Conservation (phyloP, 1,284 basidiomycete species). For the Cryptococcus wingfieldii region DNA sequence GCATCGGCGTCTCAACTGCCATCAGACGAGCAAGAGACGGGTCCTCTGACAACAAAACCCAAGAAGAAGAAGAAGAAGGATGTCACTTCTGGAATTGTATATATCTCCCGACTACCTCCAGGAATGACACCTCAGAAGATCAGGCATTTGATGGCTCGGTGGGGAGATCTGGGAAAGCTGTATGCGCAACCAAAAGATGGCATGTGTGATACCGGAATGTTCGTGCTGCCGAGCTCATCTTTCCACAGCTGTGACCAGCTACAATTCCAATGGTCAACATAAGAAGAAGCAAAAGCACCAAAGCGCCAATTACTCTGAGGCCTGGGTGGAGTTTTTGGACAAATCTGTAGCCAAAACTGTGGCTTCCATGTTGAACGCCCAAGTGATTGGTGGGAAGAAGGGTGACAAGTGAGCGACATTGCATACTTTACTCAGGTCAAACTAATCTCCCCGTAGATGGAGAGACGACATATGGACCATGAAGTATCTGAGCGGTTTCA, state of each 20-base stretch:
- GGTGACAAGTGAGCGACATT: slow-evolving; percentile 51
- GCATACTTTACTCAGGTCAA: background rate
- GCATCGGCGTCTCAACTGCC: no score
- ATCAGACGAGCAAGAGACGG: no score
- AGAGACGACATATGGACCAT: slow-evolving; percentile 98
- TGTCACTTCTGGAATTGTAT: slow-evolving; percentile 68
- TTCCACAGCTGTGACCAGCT: slow-evolving; percentile 31
- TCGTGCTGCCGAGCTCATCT: background rate
- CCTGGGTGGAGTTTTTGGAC: slow-evolving; percentile 97
- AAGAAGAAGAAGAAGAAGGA: slow-evolving; percentile 27
- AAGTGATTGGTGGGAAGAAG: slow-evolving; percentile 92
- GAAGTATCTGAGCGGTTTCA: slow-evolving; percentile 97
- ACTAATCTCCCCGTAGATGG: slow-evolving; percentile 58
- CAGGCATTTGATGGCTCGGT: slow-evolving; percentile 79
- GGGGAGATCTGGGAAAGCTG: slow-evolving; percentile 79
- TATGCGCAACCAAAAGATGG: slow-evolving; percentile 81
- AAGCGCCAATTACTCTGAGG: slow-evolving; percentile 85
- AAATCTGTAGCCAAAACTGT: slow-evolving; percentile 86
- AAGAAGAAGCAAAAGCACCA: slow-evolving; percentile 59
- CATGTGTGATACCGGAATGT: slow-evolving; percentile 16
- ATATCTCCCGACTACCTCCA: slow-evolving; percentile 95
- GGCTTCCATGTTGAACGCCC: slow-evolving; percentile 93
- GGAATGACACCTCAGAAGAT: slow-evolving; percentile 98
- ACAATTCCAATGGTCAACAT: slow-evolving; percentile 29
- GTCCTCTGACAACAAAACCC: no score